Base-by-base conservation (phyloP, 805 yeast genomes). In the Blastobotrys attinorum region DNA sequence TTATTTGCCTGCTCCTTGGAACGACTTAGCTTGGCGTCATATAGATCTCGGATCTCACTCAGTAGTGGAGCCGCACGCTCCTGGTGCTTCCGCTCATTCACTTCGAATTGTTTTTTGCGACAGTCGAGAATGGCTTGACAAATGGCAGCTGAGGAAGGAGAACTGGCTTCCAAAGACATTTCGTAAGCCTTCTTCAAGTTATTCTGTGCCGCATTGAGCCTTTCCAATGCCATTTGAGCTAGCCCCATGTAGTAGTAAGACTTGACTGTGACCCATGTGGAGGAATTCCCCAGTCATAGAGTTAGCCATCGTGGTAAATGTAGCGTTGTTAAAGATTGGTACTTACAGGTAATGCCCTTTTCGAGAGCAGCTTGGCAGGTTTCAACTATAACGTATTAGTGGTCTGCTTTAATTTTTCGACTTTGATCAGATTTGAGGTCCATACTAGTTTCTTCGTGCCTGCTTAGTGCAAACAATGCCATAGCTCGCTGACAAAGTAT, bases 111-210 rank as follows among this genome's bases (percentile, higher is more conserved):
- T 21, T 39, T 40, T 27, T 51, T 49, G 31, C 55, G 51, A 3
- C 58, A 50, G 8, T 50, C 48, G 21, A 61, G 43, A 1, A 61
- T 41, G 3, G 51, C 47, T 29, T 55, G 54, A 31, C 52, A 39
- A 20, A 58, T 57, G 15, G 50, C 43, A 8, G 52, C 45, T 5
- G 57, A 44, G 2, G 64, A 60, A 3, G 62, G 55, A 4, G 64
- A 56, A 13, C 47, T 44, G 18, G 47, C 37, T 21, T 37, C 34
- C 34, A 61, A 37, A 2, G 65, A 59, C 20, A 53, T 32, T 3
- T 49, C 52, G 42, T 61, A 60, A 1, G 64, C 65, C n/a, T 40
- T 46, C 23, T 42, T 43, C 37, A 56, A 40, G 23, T 58, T 49
- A 4, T 44, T 38, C 23, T 56, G 50, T 1, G 63, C 62, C 38